phyloP scores from a whole-genome alignment of 2,329 filamentous ascomycete species.

The Fusarium staphyleae region DNA sequence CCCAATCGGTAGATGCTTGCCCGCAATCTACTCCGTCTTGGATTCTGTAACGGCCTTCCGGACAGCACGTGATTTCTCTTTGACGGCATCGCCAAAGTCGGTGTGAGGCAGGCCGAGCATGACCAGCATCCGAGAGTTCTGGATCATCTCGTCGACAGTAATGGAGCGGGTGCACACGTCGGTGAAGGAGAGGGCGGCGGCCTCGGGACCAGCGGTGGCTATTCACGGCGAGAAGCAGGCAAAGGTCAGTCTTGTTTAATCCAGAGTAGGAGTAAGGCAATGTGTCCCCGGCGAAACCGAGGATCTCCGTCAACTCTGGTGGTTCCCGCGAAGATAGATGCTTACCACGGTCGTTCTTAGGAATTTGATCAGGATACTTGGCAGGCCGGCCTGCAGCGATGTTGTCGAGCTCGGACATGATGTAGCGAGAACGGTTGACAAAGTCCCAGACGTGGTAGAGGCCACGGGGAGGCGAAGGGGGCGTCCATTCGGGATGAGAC shows the following conservation, averaged over 20 bases:
- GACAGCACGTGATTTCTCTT: slow-evolving; percentile 39
- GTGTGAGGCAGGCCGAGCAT: slow-evolving; percentile 45
- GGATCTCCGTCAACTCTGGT: too few species aligned
- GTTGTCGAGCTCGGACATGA: slow-evolving; percentile 52
- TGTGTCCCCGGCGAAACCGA: too few species aligned
- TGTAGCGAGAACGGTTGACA: slow-evolving; percentile 50
- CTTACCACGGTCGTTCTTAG: slow-evolving; percentile 41
- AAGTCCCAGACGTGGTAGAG: slow-evolving; percentile 53
- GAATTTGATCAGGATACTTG: slow-evolving; percentile 48
- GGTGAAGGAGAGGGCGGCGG: slow-evolving; percentile 39
- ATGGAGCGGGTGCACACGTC: slow-evolving; percentile 44
- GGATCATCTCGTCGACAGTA: slow-evolving; percentile 46
- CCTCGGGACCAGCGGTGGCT: slow-evolving; percentile 32
- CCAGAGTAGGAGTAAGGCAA: too few species aligned
- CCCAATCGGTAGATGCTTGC: too few species aligned
- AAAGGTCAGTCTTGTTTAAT: neutral
- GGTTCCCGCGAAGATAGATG: neutral
- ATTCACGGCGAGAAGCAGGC: neutral
- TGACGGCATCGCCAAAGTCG: slow-evolving; percentile 43
- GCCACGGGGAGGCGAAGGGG: slow-evolving; percentile 39
- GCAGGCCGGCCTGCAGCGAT: slow-evolving; percentile 45
- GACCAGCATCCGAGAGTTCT: slow-evolving; percentile 40
- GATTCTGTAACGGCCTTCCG: slow-evolving; percentile 28
- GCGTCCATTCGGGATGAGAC: slow-evolving; percentile 41
- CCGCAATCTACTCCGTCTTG: too few species aligned